phyloP scores from a whole-genome alignment of 106 monocot genomes.

The Alisma plantagoaquatica region DNA sequence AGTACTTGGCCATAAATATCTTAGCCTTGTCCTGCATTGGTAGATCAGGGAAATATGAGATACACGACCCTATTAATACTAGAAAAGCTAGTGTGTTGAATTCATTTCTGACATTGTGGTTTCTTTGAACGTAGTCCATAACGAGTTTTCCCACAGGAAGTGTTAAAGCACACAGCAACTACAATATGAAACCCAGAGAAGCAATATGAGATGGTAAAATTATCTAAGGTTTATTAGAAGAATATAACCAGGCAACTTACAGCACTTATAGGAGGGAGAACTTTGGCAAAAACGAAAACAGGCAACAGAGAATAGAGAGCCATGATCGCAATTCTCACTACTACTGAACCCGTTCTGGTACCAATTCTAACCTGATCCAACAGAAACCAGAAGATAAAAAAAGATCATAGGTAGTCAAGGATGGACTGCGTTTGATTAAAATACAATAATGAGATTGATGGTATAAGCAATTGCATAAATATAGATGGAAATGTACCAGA shows the following conservation, averaged over 20 bases:
- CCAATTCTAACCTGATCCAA: conserved; percentile 71
- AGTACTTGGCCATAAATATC: conserved; percentile 97
- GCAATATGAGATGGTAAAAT: too few species aligned
- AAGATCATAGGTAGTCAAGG: not conserved
- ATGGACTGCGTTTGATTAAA: not conserved
- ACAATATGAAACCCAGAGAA: not conserved
- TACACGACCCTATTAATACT: not conserved
- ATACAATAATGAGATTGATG: not conserved
- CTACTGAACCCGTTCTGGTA: conserved; percentile 44
- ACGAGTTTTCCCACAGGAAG: conserved; percentile 57
- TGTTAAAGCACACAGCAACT: conserved; percentile 25
- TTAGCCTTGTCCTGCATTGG: conserved; percentile 55
- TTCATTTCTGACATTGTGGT: conserved; percentile 41
- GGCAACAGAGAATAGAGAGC: conserved; percentile 46
- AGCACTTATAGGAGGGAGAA: conserved; percentile 48
- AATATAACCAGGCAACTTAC: conserved; percentile 38
- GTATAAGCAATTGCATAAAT: not conserved
- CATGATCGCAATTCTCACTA: conserved; percentile 47
- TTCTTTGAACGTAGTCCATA: conserved; percentile 48
- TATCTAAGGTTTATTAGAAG: too few species aligned
- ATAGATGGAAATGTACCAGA: conserved; percentile 45
- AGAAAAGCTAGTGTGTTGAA: not conserved
- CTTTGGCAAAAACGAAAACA: conserved; percentile 34
- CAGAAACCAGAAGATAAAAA: not conserved
- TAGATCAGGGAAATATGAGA: not conserved